A percentile compares a stretch with the other conserved stretches of the same genome.
phyloP scores from a whole-genome alignment of 306 rosid species.

The Gastrolobium villosum region DNA sequence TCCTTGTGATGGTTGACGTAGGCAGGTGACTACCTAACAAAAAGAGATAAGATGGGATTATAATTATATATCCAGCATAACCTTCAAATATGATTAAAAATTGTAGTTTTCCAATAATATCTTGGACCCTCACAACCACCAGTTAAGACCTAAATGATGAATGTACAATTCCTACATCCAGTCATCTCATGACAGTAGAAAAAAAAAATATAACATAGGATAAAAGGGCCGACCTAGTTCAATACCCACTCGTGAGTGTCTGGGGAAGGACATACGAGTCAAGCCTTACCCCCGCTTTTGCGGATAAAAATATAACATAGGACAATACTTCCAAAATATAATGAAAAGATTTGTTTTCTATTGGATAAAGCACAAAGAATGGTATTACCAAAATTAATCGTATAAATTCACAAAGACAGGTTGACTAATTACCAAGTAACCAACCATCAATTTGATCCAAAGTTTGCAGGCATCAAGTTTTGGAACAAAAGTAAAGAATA shows the following conservation, averaged over 20 bases:
- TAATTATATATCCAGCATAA: constrained; percentile 34
- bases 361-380: constrained; percentile 25
- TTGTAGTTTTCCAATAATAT: not conserved
- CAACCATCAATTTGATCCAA: not conserved
- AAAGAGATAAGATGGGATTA: constrained; percentile 30
- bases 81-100: constrained; percentile 25
- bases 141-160: constrained; percentile 21
- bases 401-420: not conserved
- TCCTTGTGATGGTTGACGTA: constrained; percentile 99
- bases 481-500: not conserved
- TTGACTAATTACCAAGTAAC: constrained; percentile 16
- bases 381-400: constrained; percentile 14
- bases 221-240: too few relatives aligned
- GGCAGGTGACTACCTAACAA: constrained; percentile 88
- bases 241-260: too few relatives aligned
- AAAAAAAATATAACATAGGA: not conserved
- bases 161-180: constrained; percentile 20
- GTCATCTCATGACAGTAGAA: not conserved
- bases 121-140: constrained; percentile 3
- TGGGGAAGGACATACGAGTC: too few relatives aligned
- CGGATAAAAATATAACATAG: not conserved
- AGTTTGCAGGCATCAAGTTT: constrained; percentile 26
- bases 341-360: constrained; percentile 7
- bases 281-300: too few relatives aligned
- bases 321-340: constrained; percentile 14